Base-by-base conservation (phyloP, 2,329 filamentous ascomycete genomes). In the Neurospora sp. region DNA sequence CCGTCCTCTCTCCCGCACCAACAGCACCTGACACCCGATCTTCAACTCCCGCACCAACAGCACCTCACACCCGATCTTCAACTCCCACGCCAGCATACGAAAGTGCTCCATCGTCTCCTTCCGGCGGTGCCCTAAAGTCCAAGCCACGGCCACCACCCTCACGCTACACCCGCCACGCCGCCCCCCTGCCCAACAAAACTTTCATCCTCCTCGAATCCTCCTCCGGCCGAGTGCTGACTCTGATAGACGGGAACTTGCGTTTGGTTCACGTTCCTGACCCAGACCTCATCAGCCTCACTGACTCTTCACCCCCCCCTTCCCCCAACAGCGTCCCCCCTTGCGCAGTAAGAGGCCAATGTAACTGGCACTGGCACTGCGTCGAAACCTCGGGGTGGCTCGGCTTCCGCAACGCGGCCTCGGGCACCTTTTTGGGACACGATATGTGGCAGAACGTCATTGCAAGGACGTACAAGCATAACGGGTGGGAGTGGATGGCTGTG, bases 311-410 rank as follows among this genome's bases (percentile, higher is more conserved):
- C 23, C 23, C 23, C 23, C 23, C 23, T 23, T 23, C 23, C 23
- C 23, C 23, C 23, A 28, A 28, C 23, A 28, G 23, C 23, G 23
- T 23, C 23, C 23, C 23, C 23, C 23, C 23, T 23, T 23, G 23
- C 23, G 23, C 23, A 23, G 2, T 23, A 23, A 23, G 23, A 23
- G 23, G 23, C 7, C 52, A 62, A 62, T 62, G 52, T 2, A 58
- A 58, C 38, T 70, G 69, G 69, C n/a, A 40, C 66, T 70, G 69
- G 69, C 8, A 68, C 33, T 70, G 69, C 38, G 38, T 68, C 9
- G 66, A 58, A 3, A 62, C 36, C 6, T 13, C 62, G 1, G 69
- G 69, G 1, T 70, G 69, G 69, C n/a, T 70, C 1, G 69, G 69
- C 4, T 70, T 70, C 23, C 42, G 66, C 15, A 70, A 70, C 43